Percentiles rank a stretch among this genome's conserved stretches.
phyloP scores from a whole-genome alignment of 2,329 filamentous ascomycete genomes.

The Sarocladium kiliense region DNA sequence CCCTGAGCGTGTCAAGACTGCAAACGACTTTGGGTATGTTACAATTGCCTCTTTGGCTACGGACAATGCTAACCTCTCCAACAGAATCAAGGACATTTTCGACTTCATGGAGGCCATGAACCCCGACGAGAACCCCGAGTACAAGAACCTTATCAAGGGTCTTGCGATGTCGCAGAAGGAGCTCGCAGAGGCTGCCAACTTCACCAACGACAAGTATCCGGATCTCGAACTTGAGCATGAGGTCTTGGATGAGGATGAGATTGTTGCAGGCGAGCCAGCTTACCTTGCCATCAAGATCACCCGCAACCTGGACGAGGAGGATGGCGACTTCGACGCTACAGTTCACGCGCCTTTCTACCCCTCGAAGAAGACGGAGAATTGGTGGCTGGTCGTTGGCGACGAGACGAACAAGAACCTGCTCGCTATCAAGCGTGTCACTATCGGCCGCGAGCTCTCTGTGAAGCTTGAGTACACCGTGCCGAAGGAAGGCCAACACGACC shows the following conservation, averaged over 20 bases:
- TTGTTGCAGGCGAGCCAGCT: slow-evolving; percentile 74
- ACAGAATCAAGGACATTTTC: slow-evolving; percentile 84
- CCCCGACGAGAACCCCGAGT: slow-evolving; percentile 82
- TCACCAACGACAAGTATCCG: slow-evolving; percentile 95
- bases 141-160: slow-evolving; percentile 69
- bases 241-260: slow-evolving; percentile 72
- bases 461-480: slow-evolving; percentile 86
- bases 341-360: slow-evolving; percentile 97
- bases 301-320: slow-evolving; percentile 69
- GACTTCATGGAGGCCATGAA: slow-evolving; percentile 99
- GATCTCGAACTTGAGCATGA: slow-evolving; percentile 90
- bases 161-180: slow-evolving; percentile 77
- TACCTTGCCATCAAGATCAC: slow-evolving; percentile 81
- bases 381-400: slow-evolving; percentile 96
- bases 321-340: slow-evolving; percentile 63
- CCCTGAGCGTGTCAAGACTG: slow-evolving; percentile 74
- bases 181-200: slow-evolving; percentile 81
- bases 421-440: slow-evolving; percentile 90
- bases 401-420: slow-evolving; percentile 82
- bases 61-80: slow-evolving; percentile 24
- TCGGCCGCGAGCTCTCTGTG: slow-evolving; percentile 71
- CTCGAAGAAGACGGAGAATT: slow-evolving; percentile 88
- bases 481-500: slow-evolving; percentile 73
- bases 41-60: background rate
- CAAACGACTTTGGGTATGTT: slow-evolving; percentile 69